phyloP scores from a whole-genome alignment of 108 stramenopile genomes.

The Fistulifera solaris region DNA sequence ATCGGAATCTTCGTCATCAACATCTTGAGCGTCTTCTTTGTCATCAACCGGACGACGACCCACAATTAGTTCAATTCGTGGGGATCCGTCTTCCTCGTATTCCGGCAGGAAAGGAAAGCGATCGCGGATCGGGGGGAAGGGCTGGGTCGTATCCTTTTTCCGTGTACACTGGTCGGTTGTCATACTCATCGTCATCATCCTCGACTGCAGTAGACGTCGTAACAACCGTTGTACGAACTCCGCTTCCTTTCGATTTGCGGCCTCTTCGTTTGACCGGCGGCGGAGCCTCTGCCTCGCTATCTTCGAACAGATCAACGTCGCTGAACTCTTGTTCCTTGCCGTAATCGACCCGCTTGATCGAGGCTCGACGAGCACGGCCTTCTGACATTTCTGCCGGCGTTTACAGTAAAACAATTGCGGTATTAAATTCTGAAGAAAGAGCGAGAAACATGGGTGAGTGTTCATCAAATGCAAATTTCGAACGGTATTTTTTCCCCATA shows the following conservation, averaged over 20 bases:
- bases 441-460: too few relatives aligned
- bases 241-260: conserved; percentile 9
- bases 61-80: conserved; percentile 85
- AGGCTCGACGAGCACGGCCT: conserved; percentile 33
- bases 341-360: conserved; percentile 53
- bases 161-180: conserved; percentile 39
- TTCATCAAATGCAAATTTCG: too few relatives aligned
- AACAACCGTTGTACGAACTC: conserved; percentile 7
- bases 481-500: too few relatives aligned
- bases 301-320: conserved; percentile 70
- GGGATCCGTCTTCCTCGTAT: conserved; percentile 87
- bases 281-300: conserved; percentile 27
- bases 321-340: conserved; percentile 74
- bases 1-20: conserved; percentile 25
- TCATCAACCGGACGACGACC: conserved; percentile 82
- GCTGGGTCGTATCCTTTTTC: conserved; percentile 78
- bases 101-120: conserved; percentile 88
- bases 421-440: too few relatives aligned
- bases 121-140: conserved; percentile 63
- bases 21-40: conserved; percentile 29
- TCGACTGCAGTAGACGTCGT: neutral
- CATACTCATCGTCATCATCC: conserved; percentile 18
- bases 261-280: conserved; percentile 21
- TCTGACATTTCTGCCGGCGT: neutral
- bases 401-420: too few relatives aligned